A percentile compares a stretch with the other conserved stretches of the same genome.
These are phyloP conservation scores for Alliaria petiolata DNA, from an alignment of 345 rosid genomes.

Conservation along the genomic window DNA sequence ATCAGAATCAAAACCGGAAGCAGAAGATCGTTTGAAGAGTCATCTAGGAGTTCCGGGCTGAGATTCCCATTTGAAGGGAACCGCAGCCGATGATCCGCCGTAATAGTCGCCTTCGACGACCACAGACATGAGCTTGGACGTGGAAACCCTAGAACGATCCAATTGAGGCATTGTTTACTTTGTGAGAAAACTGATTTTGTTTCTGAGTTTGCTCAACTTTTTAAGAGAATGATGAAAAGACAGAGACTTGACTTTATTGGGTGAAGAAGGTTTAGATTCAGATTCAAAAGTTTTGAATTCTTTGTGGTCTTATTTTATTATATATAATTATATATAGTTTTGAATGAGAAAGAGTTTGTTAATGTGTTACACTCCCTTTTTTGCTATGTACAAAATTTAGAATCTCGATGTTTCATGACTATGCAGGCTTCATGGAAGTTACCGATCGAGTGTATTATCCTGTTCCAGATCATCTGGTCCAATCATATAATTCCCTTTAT, in stretches of 20 bases:
- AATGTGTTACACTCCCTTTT: background rate
- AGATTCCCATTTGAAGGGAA: slow-evolving; percentile 85
- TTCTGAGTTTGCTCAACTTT: background rate
- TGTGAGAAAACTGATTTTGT: background rate
- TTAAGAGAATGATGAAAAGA: background rate
- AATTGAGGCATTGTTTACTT: slow-evolving; percentile 10
- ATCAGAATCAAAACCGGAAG: slow-evolving; percentile 31
- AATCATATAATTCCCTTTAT: background rate
- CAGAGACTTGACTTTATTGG: background rate
- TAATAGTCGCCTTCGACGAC: slow-evolving; percentile 38
- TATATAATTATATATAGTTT: background rate
- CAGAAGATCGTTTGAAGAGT: slow-evolving; percentile 15
- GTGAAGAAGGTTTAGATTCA: slow-evolving; percentile 23
- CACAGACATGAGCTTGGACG: background rate
- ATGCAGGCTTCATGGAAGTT: slow-evolving; percentile 15
- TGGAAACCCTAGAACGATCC: slow-evolving; percentile 18
- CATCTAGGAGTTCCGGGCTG: slow-evolving; percentile 71
- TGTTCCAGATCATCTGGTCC: background rate
- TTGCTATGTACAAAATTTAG: background rate
- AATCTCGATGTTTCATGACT: background rate
- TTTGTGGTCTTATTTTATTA: background rate
- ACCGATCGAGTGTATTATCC: background rate
- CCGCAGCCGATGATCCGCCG: slow-evolving; percentile 39
- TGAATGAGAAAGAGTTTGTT: background rate
- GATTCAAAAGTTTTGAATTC: slow-evolving; percentile 21